Evolutionary conservation across 768 basidiomycete genomes (phyloP), one percentile per base, ranked within the genome.

Genomic region (Tricholoma furcatifolium): DNA sequence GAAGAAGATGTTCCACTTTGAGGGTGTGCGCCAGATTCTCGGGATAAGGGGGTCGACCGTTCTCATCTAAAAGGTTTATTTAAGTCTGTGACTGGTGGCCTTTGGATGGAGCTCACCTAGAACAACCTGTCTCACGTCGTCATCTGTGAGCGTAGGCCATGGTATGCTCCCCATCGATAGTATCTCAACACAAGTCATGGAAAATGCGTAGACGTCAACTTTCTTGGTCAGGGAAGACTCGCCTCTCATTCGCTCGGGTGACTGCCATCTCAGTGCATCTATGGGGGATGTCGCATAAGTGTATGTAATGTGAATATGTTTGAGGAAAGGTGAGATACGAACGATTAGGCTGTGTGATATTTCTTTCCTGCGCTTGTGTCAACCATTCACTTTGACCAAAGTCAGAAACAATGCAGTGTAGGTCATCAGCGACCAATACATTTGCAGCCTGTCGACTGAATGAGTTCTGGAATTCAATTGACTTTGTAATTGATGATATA

Each of bases 341-440:
- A 55, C 54, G 49, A 31, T 55, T 55, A 15, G 49, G 23, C 15
- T 23, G 24, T 4, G 80, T 48, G 7, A 27, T 27, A 78, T 84
- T 4, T 83, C 70, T 34, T 76, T 74, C 58, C n/a, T 74, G 82
- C 4, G 79, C 80, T 62, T 91, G 85, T n/a, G 76, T 78, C 67
- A 83, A 86, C 72, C 91, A 82, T 63, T 87, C 84, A 58, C 81
- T 85, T 63, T 91, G 85, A 0, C 88, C 89, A 65, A 93, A 93
- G 63, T 91, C 89, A 21, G 87, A 82, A 39, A 93, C 81, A 41
- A 91, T 74, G 50, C 88, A 91, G 39, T 72, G 77, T 2, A 78
- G 74, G 3, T 74, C 66, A 55, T 88, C 82, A 57, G 85, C 81
- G 17, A 93, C 79, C 5, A 93, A 4, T 77, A 92, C 79, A 62